Conservation (phyloP, 2,329 filamentous ascomycete species). For the Epichloe brachyelytri region DNA sequence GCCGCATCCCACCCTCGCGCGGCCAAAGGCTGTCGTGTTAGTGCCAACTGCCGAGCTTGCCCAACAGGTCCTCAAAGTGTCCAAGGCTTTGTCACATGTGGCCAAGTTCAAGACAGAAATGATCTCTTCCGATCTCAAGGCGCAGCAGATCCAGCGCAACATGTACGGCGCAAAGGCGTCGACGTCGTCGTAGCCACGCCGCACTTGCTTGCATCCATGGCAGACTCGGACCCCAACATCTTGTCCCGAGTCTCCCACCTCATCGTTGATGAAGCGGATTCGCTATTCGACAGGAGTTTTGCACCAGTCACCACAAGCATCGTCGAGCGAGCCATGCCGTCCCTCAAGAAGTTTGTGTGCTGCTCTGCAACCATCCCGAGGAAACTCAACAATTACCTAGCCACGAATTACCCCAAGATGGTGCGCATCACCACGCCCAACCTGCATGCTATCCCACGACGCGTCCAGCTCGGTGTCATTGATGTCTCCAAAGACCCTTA, state of each 20-base stretch:
- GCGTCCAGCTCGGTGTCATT: constrained; percentile 86
- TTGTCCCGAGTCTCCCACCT: constrained; percentile 84
- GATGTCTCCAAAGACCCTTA: constrained; percentile 90
- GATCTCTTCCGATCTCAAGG: constrained; percentile 64
- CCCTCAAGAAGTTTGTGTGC: constrained; percentile 73
- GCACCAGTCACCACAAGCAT: constrained; percentile 69
- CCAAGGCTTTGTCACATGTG: constrained; percentile 71
- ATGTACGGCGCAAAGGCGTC: constrained; percentile 71
- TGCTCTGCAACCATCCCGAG: constrained; percentile 94
- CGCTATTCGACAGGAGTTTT: constrained; percentile 87
- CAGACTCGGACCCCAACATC: constrained; percentile 79
- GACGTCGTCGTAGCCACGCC: constrained; percentile 83
- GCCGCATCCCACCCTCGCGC: constrained; percentile 59
- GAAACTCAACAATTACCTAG: constrained; percentile 76
- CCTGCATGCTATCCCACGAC: constrained; percentile 85
- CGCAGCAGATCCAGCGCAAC: constrained; percentile 69
- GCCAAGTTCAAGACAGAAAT: constrained; percentile 78
- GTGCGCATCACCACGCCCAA: constrained; percentile 85
- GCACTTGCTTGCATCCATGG: constrained; percentile 78
- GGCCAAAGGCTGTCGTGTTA: constrained; percentile 73
- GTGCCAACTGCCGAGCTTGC: constrained; percentile 90
- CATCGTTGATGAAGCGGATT: constrained; percentile 91
- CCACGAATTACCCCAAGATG: constrained; percentile 69
- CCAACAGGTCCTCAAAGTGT: constrained; percentile 66
- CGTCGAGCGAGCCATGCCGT: constrained; percentile 68